Percentiles rank a stretch among this genome's conserved stretches.
phyloP scores from a whole-genome alignment of 176 grass and related monocot genomes.

The Alloteropsis semialata region DNA sequence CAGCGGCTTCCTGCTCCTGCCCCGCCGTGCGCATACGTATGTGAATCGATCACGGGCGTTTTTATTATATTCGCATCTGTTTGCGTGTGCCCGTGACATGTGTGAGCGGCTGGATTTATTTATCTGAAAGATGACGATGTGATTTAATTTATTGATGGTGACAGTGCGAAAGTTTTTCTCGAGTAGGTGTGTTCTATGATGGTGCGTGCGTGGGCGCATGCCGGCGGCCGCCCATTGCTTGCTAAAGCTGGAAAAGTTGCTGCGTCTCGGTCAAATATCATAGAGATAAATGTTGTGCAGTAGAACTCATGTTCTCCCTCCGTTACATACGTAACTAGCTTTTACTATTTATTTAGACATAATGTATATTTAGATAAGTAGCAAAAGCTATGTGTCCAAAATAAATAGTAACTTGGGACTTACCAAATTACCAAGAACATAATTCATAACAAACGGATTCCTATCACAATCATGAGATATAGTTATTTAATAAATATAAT shows the following conservation, averaged over 20 bases:
- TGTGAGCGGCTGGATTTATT: not conserved
- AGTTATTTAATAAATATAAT: too few species aligned
- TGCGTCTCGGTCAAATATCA: not conserved
- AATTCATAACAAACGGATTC: too few species aligned
- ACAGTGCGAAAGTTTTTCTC: not conserved
- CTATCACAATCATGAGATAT: too few species aligned
- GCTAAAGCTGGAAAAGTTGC: not conserved
- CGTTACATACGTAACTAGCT: too few species aligned
- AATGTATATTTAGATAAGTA: too few species aligned
- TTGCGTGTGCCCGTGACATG: not conserved
- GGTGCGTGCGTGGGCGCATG: not conserved
- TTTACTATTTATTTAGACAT: too few species aligned
- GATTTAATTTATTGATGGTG: not conserved
- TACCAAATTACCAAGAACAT: too few species aligned
- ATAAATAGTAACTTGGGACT: too few species aligned
- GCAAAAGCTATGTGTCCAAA: too few species aligned
- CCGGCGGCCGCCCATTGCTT: not conserved
- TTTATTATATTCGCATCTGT: not conserved
- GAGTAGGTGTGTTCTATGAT: not conserved
- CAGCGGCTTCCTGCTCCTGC: not conserved
- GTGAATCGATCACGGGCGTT: not conserved
- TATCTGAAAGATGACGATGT: not conserved
- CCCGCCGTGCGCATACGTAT: not conserved
- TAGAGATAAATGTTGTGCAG: too few species aligned
- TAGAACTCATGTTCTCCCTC: too few species aligned